Conservation (phyloP, 2,329 filamentous ascomycete species). For the Aspergillus ochraceoroseus region DNA sequence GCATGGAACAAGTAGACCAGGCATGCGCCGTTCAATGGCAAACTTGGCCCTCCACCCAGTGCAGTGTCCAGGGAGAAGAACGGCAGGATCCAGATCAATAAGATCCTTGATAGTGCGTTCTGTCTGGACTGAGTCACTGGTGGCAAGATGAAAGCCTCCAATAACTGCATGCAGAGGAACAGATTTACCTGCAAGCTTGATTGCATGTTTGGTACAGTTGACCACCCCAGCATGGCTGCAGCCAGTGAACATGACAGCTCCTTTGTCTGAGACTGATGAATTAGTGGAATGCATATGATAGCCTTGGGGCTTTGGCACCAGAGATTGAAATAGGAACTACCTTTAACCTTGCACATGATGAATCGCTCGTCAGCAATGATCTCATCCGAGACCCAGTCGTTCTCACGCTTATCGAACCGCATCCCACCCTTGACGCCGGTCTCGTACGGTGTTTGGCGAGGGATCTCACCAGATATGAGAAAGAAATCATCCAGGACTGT, state of each 20-base stretch:
- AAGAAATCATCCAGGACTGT: conserved; percentile 50
- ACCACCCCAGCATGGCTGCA: conserved; percentile 55
- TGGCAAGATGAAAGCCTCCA: conserved; percentile 53
- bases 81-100: conserved; percentile 44
- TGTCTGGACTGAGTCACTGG: conserved; percentile 43
- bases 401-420: conserved; percentile 39
- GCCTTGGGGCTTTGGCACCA: not conserved
- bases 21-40: conserved; percentile 50
- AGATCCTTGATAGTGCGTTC: conserved; percentile 48
- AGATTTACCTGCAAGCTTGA: conserved; percentile 36
- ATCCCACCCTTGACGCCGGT: conserved; percentile 46
- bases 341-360: conserved; percentile 52
- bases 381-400: conserved; percentile 48
- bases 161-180: conserved; percentile 49
- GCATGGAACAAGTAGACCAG: conserved; percentile 48
- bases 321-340: conserved; percentile 24
- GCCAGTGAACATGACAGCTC: conserved; percentile 53
- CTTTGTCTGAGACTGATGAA: conserved; percentile 41
- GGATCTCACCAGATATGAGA: conserved; percentile 52
- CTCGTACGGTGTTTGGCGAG: conserved; percentile 49
- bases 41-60: conserved; percentile 54
- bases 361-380: conserved; percentile 51
- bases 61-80: conserved; percentile 54
- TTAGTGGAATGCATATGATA: conserved; percentile 3
- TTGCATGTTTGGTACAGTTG: conserved; percentile 48